Conservation (phyloP, 345 rosid species). For the Litchi chinensis region DNA sequence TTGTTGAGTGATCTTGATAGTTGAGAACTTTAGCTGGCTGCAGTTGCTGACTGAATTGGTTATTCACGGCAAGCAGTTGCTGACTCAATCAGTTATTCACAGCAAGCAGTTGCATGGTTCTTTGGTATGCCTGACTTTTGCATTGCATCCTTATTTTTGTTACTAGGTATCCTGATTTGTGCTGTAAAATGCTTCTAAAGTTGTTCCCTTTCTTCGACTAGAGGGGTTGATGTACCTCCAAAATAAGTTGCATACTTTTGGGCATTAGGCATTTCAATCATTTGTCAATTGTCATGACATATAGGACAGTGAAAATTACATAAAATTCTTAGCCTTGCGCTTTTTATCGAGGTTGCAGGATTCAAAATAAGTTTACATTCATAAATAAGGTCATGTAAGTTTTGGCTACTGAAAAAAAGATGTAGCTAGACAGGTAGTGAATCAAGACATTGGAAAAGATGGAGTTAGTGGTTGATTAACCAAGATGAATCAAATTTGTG, state of each 20-base stretch:
- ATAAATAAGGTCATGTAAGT: background rate
- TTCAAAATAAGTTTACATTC: background rate
- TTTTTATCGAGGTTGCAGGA: background rate
- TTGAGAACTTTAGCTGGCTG: background rate
- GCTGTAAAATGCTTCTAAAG: background rate
- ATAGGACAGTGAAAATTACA: background rate
- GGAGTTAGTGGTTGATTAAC: background rate
- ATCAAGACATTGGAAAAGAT: background rate
- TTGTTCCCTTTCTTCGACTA: background rate
- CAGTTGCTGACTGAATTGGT: conserved; percentile 1
- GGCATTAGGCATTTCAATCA: background rate
- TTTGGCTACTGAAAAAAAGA: background rate
- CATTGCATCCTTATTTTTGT: background rate
- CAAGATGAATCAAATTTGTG: background rate
- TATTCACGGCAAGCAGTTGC: background rate
- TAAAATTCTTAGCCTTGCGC: background rate
- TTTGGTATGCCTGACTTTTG: background rate
- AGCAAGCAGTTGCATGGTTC: background rate
- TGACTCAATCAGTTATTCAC: background rate
- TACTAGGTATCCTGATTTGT: background rate
- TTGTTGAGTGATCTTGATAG: background rate
- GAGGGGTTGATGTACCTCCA: background rate
- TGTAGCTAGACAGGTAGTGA: background rate
- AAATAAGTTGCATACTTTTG: background rate
- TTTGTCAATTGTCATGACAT: background rate